Evolutionary conservation across 2,329 filamentous ascomycete species (phyloP).

Genomic region (Ophiostoma perfectum): DNA sequence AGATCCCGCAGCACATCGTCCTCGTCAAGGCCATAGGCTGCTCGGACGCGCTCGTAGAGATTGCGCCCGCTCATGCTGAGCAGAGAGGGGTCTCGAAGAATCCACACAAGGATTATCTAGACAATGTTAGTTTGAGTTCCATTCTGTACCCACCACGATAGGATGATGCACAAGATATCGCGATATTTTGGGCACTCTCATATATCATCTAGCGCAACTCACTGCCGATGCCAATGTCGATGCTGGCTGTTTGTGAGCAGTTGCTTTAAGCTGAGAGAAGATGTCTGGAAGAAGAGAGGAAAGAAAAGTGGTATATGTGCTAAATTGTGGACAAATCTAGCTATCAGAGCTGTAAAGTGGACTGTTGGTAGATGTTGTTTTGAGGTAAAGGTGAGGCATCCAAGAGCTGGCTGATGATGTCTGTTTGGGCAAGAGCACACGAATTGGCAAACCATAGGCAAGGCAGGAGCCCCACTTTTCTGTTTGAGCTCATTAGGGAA

Average conservation of each 20-base stretch:
- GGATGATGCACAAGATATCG: too few relatives aligned
- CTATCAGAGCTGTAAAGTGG: too few relatives aligned
- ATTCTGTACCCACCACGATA: not conserved
- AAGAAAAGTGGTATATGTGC: too few relatives aligned
- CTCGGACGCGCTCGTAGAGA: constrained; percentile 19
- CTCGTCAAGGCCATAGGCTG: constrained; percentile 16
- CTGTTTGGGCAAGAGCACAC: not conserved
- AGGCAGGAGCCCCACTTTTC: not conserved
- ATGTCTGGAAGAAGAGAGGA: too few relatives aligned
- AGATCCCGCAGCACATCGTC: not conserved
- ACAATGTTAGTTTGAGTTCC: not conserved
- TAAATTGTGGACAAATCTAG: too few relatives aligned
- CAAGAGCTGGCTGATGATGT: not conserved
- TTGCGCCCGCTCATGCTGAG: constrained; percentile 13
- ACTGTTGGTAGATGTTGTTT: not conserved
- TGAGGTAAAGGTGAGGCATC: not conserved
- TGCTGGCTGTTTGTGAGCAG: too few relatives aligned
- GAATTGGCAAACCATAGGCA: too few relatives aligned
- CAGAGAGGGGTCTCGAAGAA: not conserved
- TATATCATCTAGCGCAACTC: too few relatives aligned
- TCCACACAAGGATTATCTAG: not conserved
- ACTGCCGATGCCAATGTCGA: too few relatives aligned
- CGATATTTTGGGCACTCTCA: too few relatives aligned
- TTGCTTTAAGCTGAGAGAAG: too few relatives aligned
- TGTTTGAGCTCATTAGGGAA: not conserved